phyloP scores from a whole-genome alignment of 78 protist genomes.

The Cavenderia fasciculata region DNA sequence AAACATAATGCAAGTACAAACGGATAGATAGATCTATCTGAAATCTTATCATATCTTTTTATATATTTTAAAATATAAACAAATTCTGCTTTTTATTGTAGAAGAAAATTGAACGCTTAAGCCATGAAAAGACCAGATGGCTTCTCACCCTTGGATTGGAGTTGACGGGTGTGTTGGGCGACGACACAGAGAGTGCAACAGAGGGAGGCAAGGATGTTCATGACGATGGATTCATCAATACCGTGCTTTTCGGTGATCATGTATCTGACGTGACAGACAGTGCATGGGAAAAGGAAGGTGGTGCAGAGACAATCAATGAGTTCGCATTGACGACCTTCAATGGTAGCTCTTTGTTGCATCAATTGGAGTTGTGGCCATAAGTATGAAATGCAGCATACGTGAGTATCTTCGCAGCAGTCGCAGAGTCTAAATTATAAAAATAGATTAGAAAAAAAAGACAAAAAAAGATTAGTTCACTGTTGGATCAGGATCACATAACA shows the following conservation, averaged over 20 bases:
- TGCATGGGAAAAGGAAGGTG: slow-evolving; percentile 39
- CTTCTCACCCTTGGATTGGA: slow-evolving; percentile 68
- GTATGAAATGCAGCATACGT: slow-evolving; percentile 48
- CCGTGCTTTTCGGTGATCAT: slow-evolving; percentile 57
- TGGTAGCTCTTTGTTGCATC: slow-evolving; percentile 75
- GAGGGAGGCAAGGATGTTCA: slow-evolving; percentile 20
- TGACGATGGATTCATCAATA: slow-evolving; percentile 33
- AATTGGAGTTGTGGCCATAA: slow-evolving; percentile 60
- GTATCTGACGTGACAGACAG: slow-evolving; percentile 11
- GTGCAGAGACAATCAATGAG: slow-evolving; percentile 15
- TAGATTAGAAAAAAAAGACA: neutral
- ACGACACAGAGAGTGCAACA: slow-evolving; percentile 57
- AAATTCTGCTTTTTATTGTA: too few species aligned
- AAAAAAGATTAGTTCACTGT: too few species aligned
- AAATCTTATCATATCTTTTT: too few species aligned
- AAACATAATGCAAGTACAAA: too few species aligned
- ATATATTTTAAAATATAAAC: too few species aligned
- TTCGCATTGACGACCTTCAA: slow-evolving; percentile 54
- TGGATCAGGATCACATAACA: too few species aligned
- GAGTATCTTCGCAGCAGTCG: slow-evolving; percentile 37
- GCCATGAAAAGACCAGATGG: slow-evolving; percentile 65
- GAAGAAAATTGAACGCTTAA: slow-evolving; percentile 6
- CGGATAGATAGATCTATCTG: too few species aligned
- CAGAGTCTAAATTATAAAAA: neutral
- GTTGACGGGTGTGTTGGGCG: slow-evolving; percentile 52